Evolutionary conservation across 1,139 yeast species (phyloP), one percentile per base, ranked within the genome.

Genomic region (Yamadazyma friedrichii): DNA sequence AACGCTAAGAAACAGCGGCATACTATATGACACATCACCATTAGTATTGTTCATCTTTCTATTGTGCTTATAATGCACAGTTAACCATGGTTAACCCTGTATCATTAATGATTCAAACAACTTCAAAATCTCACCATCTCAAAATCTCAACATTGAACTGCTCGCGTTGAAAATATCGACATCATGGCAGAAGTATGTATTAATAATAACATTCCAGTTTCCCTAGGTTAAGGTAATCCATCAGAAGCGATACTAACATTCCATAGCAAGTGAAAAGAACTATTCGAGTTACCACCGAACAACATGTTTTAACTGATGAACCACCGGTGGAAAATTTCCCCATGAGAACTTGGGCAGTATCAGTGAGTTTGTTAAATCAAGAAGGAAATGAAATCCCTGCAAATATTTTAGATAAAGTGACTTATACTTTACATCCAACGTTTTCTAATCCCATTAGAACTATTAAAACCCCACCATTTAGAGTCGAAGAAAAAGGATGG

Each of bases 401-500:
- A 3, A 82, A 74, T 40, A 78, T 93, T 44, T 87, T 93, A 59
- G 98, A 93, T 61, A 88, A 84, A 64, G 98, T 89, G 41, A 88
- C 95, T 15, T 93, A 91, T 62, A 83, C 88, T 54, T 76, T 93
- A 52, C 98, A 93, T 70, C 98, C 98, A 30, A 93, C 98, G 11
- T 93, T 93, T 64, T 80, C 82, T 41, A 88, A 88, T 61, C 98
- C 98, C 9, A 82, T 79, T 49, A 78, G 98, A 65, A 74, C 84
- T 6, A 63, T 88, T 55, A 88, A 87, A 56, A 82, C 82, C 55
- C 80, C 87, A 15, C 98, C 98, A n/a, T 93, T 91, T 67, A 77
- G 69, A 57, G 84, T 93, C 42, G 88, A 83, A 59, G 98, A 93
- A 63, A 85, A 88, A 68, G 98, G 98, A 37, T 93, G 98, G 98